Conservation (phyloP, 108 stramenopile species). For the Epithemia pelagica region DNA sequence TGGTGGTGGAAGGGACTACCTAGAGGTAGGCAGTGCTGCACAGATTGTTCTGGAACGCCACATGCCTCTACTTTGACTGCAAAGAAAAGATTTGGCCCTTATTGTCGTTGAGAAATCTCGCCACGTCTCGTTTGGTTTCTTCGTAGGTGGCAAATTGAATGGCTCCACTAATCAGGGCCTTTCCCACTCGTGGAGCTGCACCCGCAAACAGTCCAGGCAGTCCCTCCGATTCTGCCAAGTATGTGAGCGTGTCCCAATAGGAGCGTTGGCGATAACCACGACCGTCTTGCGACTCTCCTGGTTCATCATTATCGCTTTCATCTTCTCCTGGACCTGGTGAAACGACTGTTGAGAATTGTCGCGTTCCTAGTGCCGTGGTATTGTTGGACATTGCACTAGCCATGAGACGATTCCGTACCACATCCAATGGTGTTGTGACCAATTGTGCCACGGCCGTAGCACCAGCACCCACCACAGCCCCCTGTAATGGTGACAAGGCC, state of each 20-base stretch:
- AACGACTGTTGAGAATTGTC: too few relatives aligned
- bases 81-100: too few relatives aligned
- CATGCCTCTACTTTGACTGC: too few relatives aligned
- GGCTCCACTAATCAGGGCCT: slow-evolving; percentile 75
- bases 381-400: slow-evolving; percentile 15
- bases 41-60: too few relatives aligned
- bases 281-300: slow-evolving; percentile 3
- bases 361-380: not conserved
- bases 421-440: slow-evolving; percentile 71
- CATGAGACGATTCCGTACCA: slow-evolving; percentile 77
- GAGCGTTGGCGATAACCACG: slow-evolving; percentile 4
- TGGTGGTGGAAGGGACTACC: too few relatives aligned
- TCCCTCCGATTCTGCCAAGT: slow-evolving; percentile 55
- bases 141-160: slow-evolving; percentile 86
- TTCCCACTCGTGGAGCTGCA: slow-evolving; percentile 56
- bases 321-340: too few relatives aligned
- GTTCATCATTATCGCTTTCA: not conserved
- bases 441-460: slow-evolving; percentile 68
- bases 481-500: slow-evolving; percentile 48
- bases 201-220: slow-evolving; percentile 64
- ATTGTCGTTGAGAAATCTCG: too few relatives aligned
- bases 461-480: slow-evolving; percentile 58
- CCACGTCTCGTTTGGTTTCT: slow-evolving; percentile 72
- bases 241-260: slow-evolving; percentile 39
- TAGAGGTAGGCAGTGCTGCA: too few relatives aligned